Conservation (phyloP, 1,284 basidiomycete genomes). For the Inonotus obliquus region DNA sequence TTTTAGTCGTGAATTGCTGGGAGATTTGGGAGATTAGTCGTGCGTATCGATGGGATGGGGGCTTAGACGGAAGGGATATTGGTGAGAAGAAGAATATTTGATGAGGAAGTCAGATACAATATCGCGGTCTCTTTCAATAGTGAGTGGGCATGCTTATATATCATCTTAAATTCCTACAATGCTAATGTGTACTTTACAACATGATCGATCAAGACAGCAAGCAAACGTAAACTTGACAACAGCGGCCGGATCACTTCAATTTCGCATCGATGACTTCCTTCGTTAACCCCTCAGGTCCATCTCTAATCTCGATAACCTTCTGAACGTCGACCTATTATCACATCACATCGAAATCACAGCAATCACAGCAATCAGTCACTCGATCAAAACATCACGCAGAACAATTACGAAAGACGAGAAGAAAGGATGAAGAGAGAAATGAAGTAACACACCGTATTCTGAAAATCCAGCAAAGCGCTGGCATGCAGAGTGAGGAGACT, state of each 20-base stretch:
- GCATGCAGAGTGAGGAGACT: slow-evolving; percentile 80
- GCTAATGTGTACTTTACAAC: slow-evolving; percentile 1
- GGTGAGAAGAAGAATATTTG: not conserved
- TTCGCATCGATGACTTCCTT: slow-evolving; percentile 64
- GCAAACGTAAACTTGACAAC: not conserved
- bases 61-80: not conserved
- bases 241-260: slow-evolving; percentile 28
- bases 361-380: too few relatives aligned
- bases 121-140: not conserved
- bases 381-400: too few relatives aligned
- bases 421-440: slow-evolving; percentile 26
- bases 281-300: slow-evolving; percentile 77
- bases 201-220: not conserved
- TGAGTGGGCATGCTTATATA: not conserved
- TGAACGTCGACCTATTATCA: slow-evolving; percentile 55
- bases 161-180: slow-evolving; percentile 7
- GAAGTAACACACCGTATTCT: slow-evolving; percentile 63
- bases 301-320: slow-evolving; percentile 76
- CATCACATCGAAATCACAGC: slow-evolving; percentile 1
- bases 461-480: slow-evolving; percentile 76
- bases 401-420: not conserved
- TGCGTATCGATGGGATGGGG: slow-evolving; percentile 35
- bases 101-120: not conserved
- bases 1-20: slow-evolving; percentile 74
- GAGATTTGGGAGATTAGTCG: slow-evolving; percentile 63